phyloP scores from a whole-genome alignment of 495 filamentous ascomycete species.

The Talaromyces trachyspermus region DNA sequence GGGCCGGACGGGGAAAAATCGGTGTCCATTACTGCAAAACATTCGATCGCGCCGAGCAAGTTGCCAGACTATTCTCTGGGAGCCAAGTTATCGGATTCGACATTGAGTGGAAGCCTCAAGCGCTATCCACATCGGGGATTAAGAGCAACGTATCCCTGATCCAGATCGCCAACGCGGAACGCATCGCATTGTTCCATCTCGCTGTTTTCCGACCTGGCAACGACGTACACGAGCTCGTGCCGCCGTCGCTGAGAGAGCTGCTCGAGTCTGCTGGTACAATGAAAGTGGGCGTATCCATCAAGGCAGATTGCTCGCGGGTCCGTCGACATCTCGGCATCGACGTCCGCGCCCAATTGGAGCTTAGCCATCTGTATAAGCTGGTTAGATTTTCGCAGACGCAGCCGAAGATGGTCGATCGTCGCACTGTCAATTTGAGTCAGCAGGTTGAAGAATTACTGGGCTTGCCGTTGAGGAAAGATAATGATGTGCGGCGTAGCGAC shows the following conservation, averaged over 20 bases:
- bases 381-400: conserved; percentile 52
- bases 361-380: conserved; percentile 72
- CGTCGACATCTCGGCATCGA: conserved; percentile 57
- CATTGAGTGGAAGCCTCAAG: conserved; percentile 69
- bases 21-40: conserved; percentile 71
- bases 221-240: conserved; percentile 50
- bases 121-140: conserved; percentile 35
- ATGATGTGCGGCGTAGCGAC: conserved; percentile 58
- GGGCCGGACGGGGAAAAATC: conserved; percentile 40
- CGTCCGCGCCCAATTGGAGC: conserved; percentile 61
- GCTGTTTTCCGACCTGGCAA: conserved; percentile 49
- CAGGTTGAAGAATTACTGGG: conserved; percentile 65
- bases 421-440: conserved; percentile 53
- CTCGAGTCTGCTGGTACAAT: conserved; percentile 62
- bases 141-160: conserved; percentile 67
- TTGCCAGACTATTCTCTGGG: conserved; percentile 58
- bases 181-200: conserved; percentile 78
- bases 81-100: conserved; percentile 75
- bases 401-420: conserved; percentile 54
- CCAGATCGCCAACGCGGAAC: conserved; percentile 70
- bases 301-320: conserved; percentile 65
- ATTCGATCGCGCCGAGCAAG: conserved; percentile 53
- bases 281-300: conserved; percentile 73
- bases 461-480: conserved; percentile 70
- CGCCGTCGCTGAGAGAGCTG: conserved; percentile 60